phyloP scores from a whole-genome alignment of 2,329 filamentous ascomycete genomes.

The Tetracladium maxilliforme region DNA sequence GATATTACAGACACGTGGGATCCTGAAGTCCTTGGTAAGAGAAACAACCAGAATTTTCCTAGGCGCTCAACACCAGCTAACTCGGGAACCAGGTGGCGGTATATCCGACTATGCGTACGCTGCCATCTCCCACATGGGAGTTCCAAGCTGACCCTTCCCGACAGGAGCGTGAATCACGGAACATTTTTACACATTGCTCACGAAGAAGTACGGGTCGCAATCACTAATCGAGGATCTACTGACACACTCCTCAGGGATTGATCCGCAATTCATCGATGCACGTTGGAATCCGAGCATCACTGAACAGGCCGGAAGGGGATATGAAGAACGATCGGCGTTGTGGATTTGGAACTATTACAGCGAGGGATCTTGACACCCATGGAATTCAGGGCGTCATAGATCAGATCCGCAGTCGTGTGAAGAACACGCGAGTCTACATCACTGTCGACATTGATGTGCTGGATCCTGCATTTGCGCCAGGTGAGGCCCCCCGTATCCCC shows the following conservation, averaged over 20 bases:
- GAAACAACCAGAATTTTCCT: no score
- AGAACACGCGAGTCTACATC: conserved; percentile 34
- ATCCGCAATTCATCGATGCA: conserved; percentile 43
- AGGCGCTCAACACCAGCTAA: no score
- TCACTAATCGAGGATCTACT: background rate
- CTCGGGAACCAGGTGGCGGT: no score
- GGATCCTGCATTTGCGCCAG: conserved; percentile 32
- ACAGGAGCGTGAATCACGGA: conserved; percentile 40
- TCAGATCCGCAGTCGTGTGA: conserved; percentile 28
- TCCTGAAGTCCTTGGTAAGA: conserved; percentile 33
- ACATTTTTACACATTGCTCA: conserved; percentile 48
- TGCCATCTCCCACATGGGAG: background rate
- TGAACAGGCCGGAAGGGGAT: conserved; percentile 31
- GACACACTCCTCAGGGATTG: conserved; percentile 20
- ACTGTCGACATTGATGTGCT: conserved; percentile 35
- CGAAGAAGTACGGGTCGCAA: conserved; percentile 26
- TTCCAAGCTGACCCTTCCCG: no score
- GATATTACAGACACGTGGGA: conserved; percentile 30
- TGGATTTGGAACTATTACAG: conserved; percentile 41
- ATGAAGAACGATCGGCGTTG: conserved; percentile 40
- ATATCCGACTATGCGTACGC: no score
- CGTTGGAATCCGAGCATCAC: conserved; percentile 43
- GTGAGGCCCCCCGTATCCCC: conserved; percentile 14
- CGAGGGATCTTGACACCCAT: conserved; percentile 30
- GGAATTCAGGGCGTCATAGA: conserved; percentile 26